Conservation (phyloP, 2,329 filamentous ascomycete genomes). For the Fusarium protoensiforme region DNA sequence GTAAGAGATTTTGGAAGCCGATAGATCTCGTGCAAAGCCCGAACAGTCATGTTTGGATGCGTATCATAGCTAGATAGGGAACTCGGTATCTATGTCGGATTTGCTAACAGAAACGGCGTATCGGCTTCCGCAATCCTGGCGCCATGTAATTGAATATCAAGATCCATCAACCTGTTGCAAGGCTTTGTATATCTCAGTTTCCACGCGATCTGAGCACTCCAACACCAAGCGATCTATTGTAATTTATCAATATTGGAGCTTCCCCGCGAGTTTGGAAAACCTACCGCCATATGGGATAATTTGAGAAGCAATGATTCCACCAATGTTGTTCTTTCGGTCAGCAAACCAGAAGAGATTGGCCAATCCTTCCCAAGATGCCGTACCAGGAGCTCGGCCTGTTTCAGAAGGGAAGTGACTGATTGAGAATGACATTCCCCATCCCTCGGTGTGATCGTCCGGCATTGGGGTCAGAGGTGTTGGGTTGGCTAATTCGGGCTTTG, state of each 20-base stretch:
- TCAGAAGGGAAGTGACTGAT: background rate
- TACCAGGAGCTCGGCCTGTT: background rate
- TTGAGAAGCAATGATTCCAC: background rate
- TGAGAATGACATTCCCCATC: background rate
- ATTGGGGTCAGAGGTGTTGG: background rate
- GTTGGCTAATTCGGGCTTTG: background rate
- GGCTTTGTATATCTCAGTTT: background rate
- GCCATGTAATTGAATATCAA: background rate
- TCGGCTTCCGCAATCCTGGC: background rate
- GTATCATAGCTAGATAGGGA: background rate
- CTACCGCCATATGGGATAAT: background rate
- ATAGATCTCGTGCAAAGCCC: background rate
- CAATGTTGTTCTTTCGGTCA: background rate
- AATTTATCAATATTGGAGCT: background rate
- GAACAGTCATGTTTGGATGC: background rate
- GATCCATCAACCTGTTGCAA: background rate
- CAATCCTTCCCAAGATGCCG: background rate
- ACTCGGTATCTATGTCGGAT: background rate
- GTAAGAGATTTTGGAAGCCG: background rate
- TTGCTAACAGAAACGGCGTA: background rate
- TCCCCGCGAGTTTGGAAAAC: rapidly evolving
- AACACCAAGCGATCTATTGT: background rate
- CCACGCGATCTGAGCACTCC: background rate
- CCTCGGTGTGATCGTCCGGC: background rate
- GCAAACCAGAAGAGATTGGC: background rate